Base-by-base conservation (phyloP, 129 eudicot species). In the Saposhnikovia divaricata region DNA sequence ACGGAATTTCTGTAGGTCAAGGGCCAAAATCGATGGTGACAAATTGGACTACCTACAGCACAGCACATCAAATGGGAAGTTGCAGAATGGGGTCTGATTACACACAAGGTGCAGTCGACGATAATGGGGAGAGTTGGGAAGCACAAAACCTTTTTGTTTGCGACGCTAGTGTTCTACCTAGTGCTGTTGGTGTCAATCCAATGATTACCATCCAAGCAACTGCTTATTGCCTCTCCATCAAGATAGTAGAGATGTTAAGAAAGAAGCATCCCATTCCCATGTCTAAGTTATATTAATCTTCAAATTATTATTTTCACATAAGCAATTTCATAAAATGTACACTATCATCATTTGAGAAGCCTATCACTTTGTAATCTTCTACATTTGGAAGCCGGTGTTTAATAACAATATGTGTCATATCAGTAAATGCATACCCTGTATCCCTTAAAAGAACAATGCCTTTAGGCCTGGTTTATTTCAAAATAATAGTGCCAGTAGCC, bases 21-120 rank as follows among this genome's bases (percentile, higher is more conserved):
- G 98, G 98, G 84, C 97, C 97, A 2, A 77, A 81, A 76, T 82
- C 93, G 6, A n/a, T 85, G 77, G 88, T 84, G 37, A 75, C 84
- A 86, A 72, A 86, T 48, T 92, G 95, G 95, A 90, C 84, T 8
- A 82, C 88, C 6, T 93, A 91, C 51, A 74, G 88, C 81, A 86
- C 98, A 1, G 98, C 98, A 4, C 98, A 93, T 86, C 98, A 93
- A 81, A 91, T 93, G 96, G 96, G 97, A 78, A 93, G 98, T 80
- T 93, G 98, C 53, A 85, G 91, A 81, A 93, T 93, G 97, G 98
- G 97, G 43, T 72, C 9, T 15, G 80, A 27, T 18, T 87, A 87
- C 77, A 81, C 81, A 8, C 92, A 88, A 63, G 92, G 98, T 2
- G 98, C 89, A 0, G 93, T 93, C 37, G 97, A 93, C 74, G 96